Evolutionary conservation across 768 basidiomycete species (phyloP).

Genomic region (Galerina sulciceps): DNA sequence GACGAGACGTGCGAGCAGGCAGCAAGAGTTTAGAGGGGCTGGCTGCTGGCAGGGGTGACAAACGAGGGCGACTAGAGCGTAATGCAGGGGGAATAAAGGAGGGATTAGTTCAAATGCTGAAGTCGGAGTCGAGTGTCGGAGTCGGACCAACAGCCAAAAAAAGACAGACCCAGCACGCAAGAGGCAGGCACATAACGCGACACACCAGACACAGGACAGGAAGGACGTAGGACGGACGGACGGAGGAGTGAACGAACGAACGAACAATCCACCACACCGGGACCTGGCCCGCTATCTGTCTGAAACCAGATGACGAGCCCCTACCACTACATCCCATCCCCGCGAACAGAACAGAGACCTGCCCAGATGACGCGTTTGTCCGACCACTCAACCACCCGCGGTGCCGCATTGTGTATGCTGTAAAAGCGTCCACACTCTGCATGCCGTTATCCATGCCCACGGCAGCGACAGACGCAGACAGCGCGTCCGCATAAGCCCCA

Average conservation of each 20-base stretch:
- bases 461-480: slow-evolving; percentile 8
- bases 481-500: slow-evolving; percentile 15
- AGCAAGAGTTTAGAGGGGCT: not conserved
- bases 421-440: slow-evolving; percentile 21
- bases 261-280: not conserved
- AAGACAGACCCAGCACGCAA: not conserved
- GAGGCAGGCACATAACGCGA: not conserved
- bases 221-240: not conserved
- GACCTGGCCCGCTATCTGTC: not conserved
- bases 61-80: not conserved
- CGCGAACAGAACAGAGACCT: too few species aligned
- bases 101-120: not conserved
- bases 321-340: too few species aligned
- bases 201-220: too few species aligned
- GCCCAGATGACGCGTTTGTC: too few species aligned
- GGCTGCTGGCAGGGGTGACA: not conserved
- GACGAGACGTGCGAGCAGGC: not conserved
- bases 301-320: not conserved
- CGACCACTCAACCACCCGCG: not conserved
- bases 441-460: slow-evolving; percentile 23
- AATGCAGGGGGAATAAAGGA: not conserved
- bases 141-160: not conserved
- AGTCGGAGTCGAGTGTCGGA: not conserved
- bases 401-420: slow-evolving; percentile 17
- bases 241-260: not conserved